Percentiles rank a stretch among this genome's conserved stretches.
Evolutionary conservation across 2,329 filamentous ascomycete genomes (phyloP).

Genomic region (Colletotrichum falcatum): DNA sequence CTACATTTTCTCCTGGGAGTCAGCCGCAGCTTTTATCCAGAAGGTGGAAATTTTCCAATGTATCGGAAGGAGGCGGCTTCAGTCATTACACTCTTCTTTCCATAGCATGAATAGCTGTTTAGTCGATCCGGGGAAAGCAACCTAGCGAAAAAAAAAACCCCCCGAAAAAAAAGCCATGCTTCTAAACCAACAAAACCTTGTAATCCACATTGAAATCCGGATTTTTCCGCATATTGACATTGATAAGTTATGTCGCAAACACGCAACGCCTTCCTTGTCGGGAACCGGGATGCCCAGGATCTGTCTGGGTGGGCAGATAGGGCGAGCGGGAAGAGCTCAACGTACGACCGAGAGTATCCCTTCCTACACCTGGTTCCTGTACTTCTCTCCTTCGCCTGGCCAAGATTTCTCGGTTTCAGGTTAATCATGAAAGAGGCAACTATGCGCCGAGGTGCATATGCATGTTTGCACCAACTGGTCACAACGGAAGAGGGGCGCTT

Average conservation of each 20-base stretch:
- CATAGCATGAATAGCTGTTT: neutral
- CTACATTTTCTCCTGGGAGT: neutral
- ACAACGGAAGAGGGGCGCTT: neutral
- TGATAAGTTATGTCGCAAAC: neutral
- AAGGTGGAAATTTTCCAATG: fast-evolving
- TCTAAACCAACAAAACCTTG: neutral
- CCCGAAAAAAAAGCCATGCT: neutral
- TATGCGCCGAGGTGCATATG: constrained; percentile 3
- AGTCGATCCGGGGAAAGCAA: neutral
- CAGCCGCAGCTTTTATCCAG: neutral
- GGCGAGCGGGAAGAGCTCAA: neutral
- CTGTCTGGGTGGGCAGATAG: neutral
- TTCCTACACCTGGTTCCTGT: neutral
- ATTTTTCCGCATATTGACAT: neutral
- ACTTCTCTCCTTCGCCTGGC: too few species aligned
- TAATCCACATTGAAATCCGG: neutral
- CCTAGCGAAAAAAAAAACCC: too few species aligned
- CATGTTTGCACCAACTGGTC: neutral
- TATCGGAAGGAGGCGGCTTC: neutral
- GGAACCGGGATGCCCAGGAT: neutral
- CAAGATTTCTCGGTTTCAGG: neutral
- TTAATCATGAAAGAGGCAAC: neutral
- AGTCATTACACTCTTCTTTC: neutral
- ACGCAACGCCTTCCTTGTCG: neutral
- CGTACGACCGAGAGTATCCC: neutral